Conservation (phyloP, 1,139 yeast species). For the Lodderomyces metapsilosis region DNA sequence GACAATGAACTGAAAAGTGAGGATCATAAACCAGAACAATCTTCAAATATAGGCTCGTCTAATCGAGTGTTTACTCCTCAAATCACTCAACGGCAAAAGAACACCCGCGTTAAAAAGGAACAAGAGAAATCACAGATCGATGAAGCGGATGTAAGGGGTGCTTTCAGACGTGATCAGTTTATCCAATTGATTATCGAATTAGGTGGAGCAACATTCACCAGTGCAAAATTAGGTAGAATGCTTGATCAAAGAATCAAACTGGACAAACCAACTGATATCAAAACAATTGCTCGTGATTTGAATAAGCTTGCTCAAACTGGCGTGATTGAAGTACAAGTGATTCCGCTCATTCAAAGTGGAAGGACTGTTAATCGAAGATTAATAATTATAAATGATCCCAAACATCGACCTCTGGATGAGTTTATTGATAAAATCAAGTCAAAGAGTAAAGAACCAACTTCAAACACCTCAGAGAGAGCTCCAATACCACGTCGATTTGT, state of each 20-base stretch:
- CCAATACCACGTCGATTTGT: neutral
- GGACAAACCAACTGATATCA: conserved; percentile 43
- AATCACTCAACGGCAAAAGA: neutral
- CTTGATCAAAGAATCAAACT: conserved; percentile 37
- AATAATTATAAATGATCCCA: conserved; percentile 30
- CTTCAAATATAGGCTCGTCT: neutral
- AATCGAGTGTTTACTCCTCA: conserved; percentile 2
- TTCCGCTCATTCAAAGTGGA: conserved; percentile 29
- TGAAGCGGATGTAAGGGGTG: conserved; percentile 20
- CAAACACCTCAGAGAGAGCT: neutral
- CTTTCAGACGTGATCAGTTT: conserved; percentile 33
- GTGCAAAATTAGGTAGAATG: conserved; percentile 31
- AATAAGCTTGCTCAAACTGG: conserved; percentile 22
- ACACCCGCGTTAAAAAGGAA: neutral
- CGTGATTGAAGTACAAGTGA: conserved; percentile 28
- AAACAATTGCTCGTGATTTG: conserved; percentile 49
- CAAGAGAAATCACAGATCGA: neutral
- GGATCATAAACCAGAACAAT: neutral
- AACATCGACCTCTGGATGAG: conserved; percentile 27
- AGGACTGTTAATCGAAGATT: conserved; percentile 31
- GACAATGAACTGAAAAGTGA: neutral
- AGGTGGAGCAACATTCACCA: conserved; percentile 45
- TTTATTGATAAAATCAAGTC: conserved; percentile 24
- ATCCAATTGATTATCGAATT: conserved; percentile 34
- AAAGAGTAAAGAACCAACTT: neutral